Evolutionary conservation across 441 rosid genomes (phyloP).

Genomic region (Macaranga tanarius): DNA sequence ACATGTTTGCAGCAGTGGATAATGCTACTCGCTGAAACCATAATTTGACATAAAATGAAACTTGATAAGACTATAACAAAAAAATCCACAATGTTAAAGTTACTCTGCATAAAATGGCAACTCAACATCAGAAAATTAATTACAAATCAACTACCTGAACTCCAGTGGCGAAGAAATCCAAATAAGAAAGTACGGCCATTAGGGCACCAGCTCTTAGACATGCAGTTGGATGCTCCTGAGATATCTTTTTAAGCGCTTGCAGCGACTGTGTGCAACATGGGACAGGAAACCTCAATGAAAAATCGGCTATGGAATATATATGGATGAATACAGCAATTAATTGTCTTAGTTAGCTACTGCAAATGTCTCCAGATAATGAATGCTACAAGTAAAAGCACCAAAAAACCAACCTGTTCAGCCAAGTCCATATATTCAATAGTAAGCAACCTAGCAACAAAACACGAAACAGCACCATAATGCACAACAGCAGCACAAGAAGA

Average conservation of each 20-base stretch:
- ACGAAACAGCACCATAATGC: conserved; percentile 91
- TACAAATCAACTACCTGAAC: conserved; percentile 64
- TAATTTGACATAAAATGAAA: conserved; percentile 9
- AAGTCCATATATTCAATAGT: conserved; percentile 99
- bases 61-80: not conserved
- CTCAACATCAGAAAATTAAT: not conserved
- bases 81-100: not conserved
- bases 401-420: conserved; percentile 86
- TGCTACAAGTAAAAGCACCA: not conserved
- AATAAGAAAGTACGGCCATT: conserved; percentile 97
- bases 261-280: conserved; percentile 56
- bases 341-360: too few relatives aligned
- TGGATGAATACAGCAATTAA: too few relatives aligned
- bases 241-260: conserved; percentile 98
- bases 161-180: conserved; percentile 99
- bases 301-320: not conserved
- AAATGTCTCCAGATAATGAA: too few relatives aligned
- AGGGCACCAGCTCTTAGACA: conserved; percentile 99
- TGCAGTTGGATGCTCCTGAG: conserved; percentile 99
- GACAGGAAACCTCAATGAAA: conserved; percentile 19
- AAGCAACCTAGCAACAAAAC: conserved; percentile 89
- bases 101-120: conserved; percentile 2
- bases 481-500: conserved; percentile 99
- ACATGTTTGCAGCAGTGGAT: conserved; percentile 99
- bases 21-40: conserved; percentile 82